phyloP scores from a whole-genome alignment of 1,284 basidiomycete species.

The Phlebopus sp. region DNA sequence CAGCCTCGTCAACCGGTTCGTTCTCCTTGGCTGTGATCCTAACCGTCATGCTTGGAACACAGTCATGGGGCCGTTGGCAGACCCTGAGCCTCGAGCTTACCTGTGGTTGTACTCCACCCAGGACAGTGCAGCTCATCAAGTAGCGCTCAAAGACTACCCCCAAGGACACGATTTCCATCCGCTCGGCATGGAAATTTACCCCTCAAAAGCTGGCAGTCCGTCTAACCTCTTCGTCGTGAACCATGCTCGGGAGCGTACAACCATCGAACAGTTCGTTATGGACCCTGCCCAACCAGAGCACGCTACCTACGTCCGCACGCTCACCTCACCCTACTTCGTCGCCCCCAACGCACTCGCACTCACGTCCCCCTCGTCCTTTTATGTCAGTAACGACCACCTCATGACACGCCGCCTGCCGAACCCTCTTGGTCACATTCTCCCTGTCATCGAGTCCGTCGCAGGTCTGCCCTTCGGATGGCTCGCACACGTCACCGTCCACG shows the following conservation, averaged over 20 bases:
- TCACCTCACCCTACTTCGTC: conserved; percentile 52
- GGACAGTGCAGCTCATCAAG: conserved; percentile 15
- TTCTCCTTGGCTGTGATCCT: conserved; percentile 55
- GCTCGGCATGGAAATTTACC: conserved; percentile 50
- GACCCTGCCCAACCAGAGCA: conserved; percentile 39
- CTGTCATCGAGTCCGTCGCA: conserved; percentile 54
- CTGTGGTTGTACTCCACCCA: conserved; percentile 42
- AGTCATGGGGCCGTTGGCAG: conserved; percentile 58
- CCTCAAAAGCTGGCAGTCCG: conserved; percentile 41
- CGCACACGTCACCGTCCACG: conserved; percentile 48
- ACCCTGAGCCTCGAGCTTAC: conserved; percentile 48
- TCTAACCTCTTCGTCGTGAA: conserved; percentile 64
- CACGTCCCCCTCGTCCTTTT: conserved; percentile 60
- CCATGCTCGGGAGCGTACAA: conserved; percentile 54
- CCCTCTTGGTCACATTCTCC: conserved; percentile 45
- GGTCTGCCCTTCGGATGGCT: conserved; percentile 59
- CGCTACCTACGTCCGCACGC: conserved; percentile 55
- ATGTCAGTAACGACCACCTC: conserved; percentile 67
- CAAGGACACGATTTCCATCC: conserved; percentile 53
- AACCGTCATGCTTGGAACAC: conserved; percentile 59
- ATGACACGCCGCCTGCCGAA: conserved; percentile 59
- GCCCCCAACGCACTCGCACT: conserved; percentile 65
- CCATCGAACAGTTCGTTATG: conserved; percentile 63
- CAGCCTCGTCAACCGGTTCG: conserved; percentile 36
- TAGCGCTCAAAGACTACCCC: conserved; percentile 44